Evolutionary conservation across 1,139 yeast genomes (phyloP).

Genomic region (Nakaseomyces kungkrabaensis): DNA sequence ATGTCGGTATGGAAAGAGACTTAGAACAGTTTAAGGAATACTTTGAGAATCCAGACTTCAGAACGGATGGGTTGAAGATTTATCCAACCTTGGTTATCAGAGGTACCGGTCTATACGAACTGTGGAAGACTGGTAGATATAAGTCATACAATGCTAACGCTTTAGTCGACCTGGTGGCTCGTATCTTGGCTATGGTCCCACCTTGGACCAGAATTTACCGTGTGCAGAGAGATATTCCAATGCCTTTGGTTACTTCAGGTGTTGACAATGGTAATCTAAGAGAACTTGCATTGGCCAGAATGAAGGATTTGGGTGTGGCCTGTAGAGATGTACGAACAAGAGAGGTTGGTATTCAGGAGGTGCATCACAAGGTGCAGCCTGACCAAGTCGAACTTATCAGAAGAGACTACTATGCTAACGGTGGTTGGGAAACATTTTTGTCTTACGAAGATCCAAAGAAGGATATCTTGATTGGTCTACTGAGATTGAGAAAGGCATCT

Average conservation of each 20-base stretch:
- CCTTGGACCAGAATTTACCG: conserved; percentile 99
- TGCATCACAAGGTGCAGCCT: conserved; percentile 92
- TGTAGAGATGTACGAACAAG: conserved; percentile 98
- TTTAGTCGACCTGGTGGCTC: conserved; percentile 84
- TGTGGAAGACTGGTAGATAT: conserved; percentile 94
- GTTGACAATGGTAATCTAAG: conserved; percentile 96
- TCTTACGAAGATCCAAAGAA: conserved; percentile 96
- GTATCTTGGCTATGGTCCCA: conserved; percentile 91
- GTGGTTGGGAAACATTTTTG: conserved; percentile 97
- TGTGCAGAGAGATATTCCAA: conserved; percentile 97
- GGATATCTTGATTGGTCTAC: conserved; percentile 84
- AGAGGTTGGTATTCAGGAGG: conserved; percentile 98
- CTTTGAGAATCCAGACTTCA: conserved; percentile 91
- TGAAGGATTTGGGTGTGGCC: conserved; percentile 94
- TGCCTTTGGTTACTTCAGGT: conserved; percentile 97
- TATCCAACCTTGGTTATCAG: conserved; percentile 95
- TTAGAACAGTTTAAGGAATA: conserved; percentile 91
- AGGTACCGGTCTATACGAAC: conserved; percentile 94
- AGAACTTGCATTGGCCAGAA: conserved; percentile 90
- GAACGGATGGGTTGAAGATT: conserved; percentile 92
- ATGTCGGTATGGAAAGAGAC: conserved; percentile 98
- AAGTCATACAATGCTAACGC: conserved; percentile 93
- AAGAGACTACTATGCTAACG: conserved; percentile 94
- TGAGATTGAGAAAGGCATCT: conserved; percentile 81
- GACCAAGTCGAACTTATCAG: conserved; percentile 94